Percentiles rank a stretch among this genome's conserved stretches.
Conservation (phyloP, 345 rosid species). For the sweet orange (Citrus sinensis) region DVS_A1.0 CM039169.1:2964001-2964500, state of each 20-base stretch:
- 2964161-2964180: background rate
- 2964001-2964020: slow-evolving; percentile 87
- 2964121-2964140: slow-evolving; percentile 88
- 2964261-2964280: background rate
- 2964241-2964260: background rate
- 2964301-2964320: slow-evolving; percentile 86
- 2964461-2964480: slow-evolving; percentile 87
- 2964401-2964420: slow-evolving; percentile 86
- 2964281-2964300: slow-evolving; percentile 94
- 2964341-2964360: slow-evolving; percentile 91
- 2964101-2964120: slow-evolving; percentile 72
- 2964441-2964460: slow-evolving; percentile 94
- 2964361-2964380: slow-evolving; percentile 93
- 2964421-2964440: slow-evolving; percentile 90
- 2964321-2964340: slow-evolving; percentile 75
- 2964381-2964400: slow-evolving; percentile 73
- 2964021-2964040: slow-evolving; percentile 95
- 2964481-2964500: slow-evolving; percentile 45
- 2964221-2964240: background rate
- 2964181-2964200: background rate
- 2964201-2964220: background rate
- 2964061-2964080: slow-evolving; percentile 58
- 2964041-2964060: slow-evolving; percentile 73
- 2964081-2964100: slow-evolving; percentile 66
- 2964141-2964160: slow-evolving; percentile 7